Evolutionary conservation across 768 basidiomycete species (phyloP), one percentile per base, ranked within the genome.

Genomic region (Phlebiopsis flavidoalba): DNA sequence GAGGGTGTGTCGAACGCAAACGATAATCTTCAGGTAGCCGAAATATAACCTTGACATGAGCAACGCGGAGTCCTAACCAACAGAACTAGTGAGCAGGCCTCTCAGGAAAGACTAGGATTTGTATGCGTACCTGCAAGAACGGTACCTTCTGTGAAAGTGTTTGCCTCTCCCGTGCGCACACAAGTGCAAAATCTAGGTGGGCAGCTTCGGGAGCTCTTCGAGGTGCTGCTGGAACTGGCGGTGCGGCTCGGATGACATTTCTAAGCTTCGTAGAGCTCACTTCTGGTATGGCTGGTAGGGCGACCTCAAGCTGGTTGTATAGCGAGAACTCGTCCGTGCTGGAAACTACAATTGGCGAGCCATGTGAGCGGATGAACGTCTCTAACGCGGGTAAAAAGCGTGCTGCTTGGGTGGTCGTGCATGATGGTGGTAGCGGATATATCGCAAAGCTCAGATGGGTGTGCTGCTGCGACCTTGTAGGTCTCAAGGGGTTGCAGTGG

Each of bases 41-140:
- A 65, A 65, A 3, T 60, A 53, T 3, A 58, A n/a, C 62, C 8
- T 59, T 59, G 33, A 65, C 46, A 8, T 50, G 61, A 4, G 54
- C 64, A 45, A 57, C 60, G 15, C 56, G 64, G 8, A 65, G 10
- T n/a, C 60, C 64, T 65, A 58, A 33, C 43, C 12, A 6, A 21
- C 17, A 21, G 21, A 12, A n/a, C n/a, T 4, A 14, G 19, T 17
- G 19, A 46, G 17, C 7, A 11, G 5, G 6, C 24, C n/a, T n/a
- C 8, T 52, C 49, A 46, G 24, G 50, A 40, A 24, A 54, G 22
- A 37, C 53, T 11, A 22, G 22, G 36, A 22, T 6, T 19, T 22
- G 43, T n/a, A 14, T 31, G 8, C n/a, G n/a, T 59, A 59, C 57
- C 57, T 50, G 35, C 17, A 8, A 59, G 35, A 5, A 47, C 11